Evolutionary conservation across 2,329 filamentous ascomycete species (phyloP), one percentile per base, ranked within the genome.

Genomic region (Xylariaceae sp.): DNA sequence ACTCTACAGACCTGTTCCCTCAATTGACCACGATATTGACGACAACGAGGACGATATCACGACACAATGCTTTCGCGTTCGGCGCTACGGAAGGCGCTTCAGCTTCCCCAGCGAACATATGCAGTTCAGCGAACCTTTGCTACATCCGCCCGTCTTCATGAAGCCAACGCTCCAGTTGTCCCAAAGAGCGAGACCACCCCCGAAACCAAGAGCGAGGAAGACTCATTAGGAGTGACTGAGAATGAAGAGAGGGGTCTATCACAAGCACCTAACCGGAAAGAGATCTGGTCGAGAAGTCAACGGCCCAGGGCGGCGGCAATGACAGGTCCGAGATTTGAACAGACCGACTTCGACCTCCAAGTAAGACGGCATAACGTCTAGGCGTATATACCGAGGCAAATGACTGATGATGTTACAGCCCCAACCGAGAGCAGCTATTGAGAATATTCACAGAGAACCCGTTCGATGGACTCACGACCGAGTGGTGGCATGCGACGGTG

Each of bases 311-410:
- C 85, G 51, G 77, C 86, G 74, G 95, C 92, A 50, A 99, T 99
- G 93, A 86, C 87, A 42, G 95, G 95, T 42, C 95, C 95, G 63
- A 83, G 93, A 67, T 99, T 99, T 71, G 95, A 99, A 81, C 93
- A 98, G 85, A 98, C 91, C 32, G 91, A 96, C 70, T 93, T 98
- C 78, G 86, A 88, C 67, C 78, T 89, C 65, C 95, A 99, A 90
- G 93, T 97, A 80, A 65, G 85, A 64, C 57, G 50, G 41, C 52
- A 54, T 23, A 23, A 26, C 32, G 52, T 42, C 21, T 19, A 40
- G 16, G 18, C 44, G 44, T 40, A 45, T 20, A 48, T 43, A 19
- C 37, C 52, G 48, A 49, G 47, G 21, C 23, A 49, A 43, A 44
- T 49, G 49, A 52, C 70, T 77, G 64, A 77, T 48, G 47, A 40